A percentile compares a stretch with the other conserved stretches of the same genome.
phyloP scores from a whole-genome alignment of 768 basidiomycete genomes.

The Panaeolus cyanescens region DNA sequence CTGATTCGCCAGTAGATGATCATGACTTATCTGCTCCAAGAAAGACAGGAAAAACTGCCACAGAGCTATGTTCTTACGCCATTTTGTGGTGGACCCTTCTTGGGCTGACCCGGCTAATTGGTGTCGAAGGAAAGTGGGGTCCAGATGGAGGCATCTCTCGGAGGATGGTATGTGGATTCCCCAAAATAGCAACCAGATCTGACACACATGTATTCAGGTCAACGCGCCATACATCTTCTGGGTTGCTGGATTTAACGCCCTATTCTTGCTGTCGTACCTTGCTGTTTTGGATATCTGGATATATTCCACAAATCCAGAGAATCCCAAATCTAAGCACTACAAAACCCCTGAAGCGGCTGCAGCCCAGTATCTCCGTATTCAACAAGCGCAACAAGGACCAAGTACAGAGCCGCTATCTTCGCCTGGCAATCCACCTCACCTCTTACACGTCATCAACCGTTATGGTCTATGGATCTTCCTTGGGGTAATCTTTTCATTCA shows the following conservation, averaged over 20 bases:
- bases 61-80: conserved; percentile 76
- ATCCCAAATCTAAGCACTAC: conserved; percentile 6
- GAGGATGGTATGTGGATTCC: conserved; percentile 38
- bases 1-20: conserved; percentile 20
- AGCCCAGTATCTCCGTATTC: conserved; percentile 2
- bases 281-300: conserved; percentile 68
- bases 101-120: conserved; percentile 34
- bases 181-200: not conserved
- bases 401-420: conserved; percentile 7
- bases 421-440: conserved; percentile 37
- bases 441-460: conserved; percentile 82
- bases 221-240: conserved; percentile 90
- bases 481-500: conserved; percentile 50
- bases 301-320: conserved; percentile 28
- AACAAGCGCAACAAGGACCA: conserved; percentile 1
- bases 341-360: conserved; percentile 2
- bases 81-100: conserved; percentile 78
- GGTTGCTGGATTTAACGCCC: conserved; percentile 86
- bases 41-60: conserved; percentile 72
- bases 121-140: conserved; percentile 38
- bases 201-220: conserved; percentile 48
- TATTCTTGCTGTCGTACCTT: conserved; percentile 82
- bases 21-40: conserved; percentile 37
- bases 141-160: conserved; percentile 41
- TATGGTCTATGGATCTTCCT: conserved; percentile 84